A percentile compares a stretch with the other conserved stretches of the same genome.
These are phyloP conservation scores for Auriculariales sp. DNA, from an alignment of 768 basidiomycete genomes.

Conservation along the genomic window DNA sequence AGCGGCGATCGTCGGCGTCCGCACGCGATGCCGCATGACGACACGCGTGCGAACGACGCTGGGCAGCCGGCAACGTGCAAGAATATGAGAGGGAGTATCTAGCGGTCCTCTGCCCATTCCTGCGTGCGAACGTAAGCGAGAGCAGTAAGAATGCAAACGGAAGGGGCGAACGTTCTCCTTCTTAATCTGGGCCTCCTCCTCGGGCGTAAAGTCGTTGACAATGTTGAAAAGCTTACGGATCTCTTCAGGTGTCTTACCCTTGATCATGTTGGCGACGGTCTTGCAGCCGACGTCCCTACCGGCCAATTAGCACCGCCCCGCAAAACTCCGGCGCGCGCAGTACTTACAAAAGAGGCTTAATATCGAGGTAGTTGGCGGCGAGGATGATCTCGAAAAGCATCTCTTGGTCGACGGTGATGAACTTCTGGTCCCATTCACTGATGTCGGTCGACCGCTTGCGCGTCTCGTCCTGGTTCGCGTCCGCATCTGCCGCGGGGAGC, in stretches of 20 bases:
- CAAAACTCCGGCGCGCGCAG: neutral
- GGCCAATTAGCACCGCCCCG: neutral
- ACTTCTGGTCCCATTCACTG: conserved; percentile 98
- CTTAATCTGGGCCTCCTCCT: conserved; percentile 99
- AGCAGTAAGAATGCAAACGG: conserved; percentile 1
- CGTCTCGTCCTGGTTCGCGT: conserved; percentile 78
- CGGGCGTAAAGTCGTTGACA: conserved; percentile 95
- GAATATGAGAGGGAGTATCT: conserved; percentile 14
- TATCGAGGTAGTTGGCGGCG: conserved; percentile 98
- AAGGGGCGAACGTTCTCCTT: conserved; percentile 77
- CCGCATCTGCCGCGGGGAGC: conserved; percentile 72
- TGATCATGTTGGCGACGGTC: conserved; percentile 99
- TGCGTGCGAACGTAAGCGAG: conserved; percentile 13
- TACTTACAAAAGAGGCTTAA: conserved; percentile 90
- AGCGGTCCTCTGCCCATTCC: conserved; percentile 94
- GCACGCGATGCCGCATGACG: too few relatives aligned
- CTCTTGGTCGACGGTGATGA: conserved; percentile 97
- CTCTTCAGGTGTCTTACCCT: conserved; percentile 99
- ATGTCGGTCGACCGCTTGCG: conserved; percentile 98
- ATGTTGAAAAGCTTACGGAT: conserved; percentile 98
- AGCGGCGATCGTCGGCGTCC: too few relatives aligned
- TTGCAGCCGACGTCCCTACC: conserved; percentile 90
- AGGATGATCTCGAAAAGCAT: conserved; percentile 99
- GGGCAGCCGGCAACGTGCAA: too few relatives aligned
- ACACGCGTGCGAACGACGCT: too few relatives aligned